Base-by-base conservation (phyloP, 768 basidiomycete species). In the Mrakia gelida region DNA sequence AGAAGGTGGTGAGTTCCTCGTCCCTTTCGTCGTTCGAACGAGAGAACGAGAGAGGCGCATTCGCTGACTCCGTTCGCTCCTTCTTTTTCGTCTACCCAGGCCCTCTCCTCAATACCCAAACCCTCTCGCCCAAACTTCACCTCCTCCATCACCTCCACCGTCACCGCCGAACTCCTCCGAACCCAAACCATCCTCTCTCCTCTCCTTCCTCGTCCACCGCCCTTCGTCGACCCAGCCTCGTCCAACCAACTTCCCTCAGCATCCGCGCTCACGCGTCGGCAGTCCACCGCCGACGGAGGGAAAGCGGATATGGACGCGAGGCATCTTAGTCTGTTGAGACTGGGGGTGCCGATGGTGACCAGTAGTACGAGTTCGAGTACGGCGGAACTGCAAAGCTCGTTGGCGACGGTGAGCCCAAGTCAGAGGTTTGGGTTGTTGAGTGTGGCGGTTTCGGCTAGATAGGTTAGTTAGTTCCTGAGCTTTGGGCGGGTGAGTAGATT, bases 381-480 rank as follows among this genome's bases (percentile, higher is more conserved):
- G 38, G 67, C 8, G 21, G 38, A 59, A 23, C 26, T 70, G 67
- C 13, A 41, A 41, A 41, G 38, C 11, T 26, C 34, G 34, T 6
- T 70, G 67, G 67, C 67, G 41, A n/a, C 41, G 18, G 67, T 70
- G 41, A 41, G 38, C 34, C 67, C 67, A 41, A 45, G 41, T 43
- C 67, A 38, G 38, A 70, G 67, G 38, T 70, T 70, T n/a, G 67
- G 67, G 38, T 23, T 70, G 67, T n/a, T 70, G 9, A 70, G 67
- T n/a, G 67, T 70, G 3, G 38, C 67, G 26, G 38, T 70, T 41
- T 9, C 34, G 67, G 67, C 34, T 15, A 21, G 67, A 43, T 70
- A 41, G 41, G 11, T 45, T 43, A 43, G 41, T 43, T 43, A 6
- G 41, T 43, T 43, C n/a, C n/a, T n/a, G n/a, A n/a, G n/a, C n/a